Base-by-base conservation (phyloP, 2,329 filamentous ascomycete species). In the Aspergillus sp. region DNA sequence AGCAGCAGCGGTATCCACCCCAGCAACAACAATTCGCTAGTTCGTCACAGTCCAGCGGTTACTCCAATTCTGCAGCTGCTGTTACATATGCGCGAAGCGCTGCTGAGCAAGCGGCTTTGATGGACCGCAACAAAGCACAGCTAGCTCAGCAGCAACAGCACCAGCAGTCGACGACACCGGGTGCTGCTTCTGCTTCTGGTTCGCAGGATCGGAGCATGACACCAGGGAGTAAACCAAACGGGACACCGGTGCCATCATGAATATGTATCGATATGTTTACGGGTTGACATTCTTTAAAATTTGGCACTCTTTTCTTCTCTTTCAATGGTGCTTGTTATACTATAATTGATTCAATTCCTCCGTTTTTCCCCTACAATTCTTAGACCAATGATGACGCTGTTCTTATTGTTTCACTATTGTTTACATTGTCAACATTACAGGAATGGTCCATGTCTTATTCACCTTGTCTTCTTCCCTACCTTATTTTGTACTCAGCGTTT, bases 41-140 rank as follows among this genome's bases (percentile, higher is more conserved):
- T 17, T 53, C 57, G 5, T 58, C 61, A 12, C 53, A 61, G 37
- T 60, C 67, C 7, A 50, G 55, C 12, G 49, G 54, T 13, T 68
- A 68, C 44, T 53, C 66, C 19, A 70, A 66, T 46, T 66, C 59
- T 10, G 62, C 68, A 10, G 61, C 65, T 10, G 59, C 62, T 25
- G 58, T 64, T 30, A 60, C 63, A n/a, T 68, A 68, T 54, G 57
- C 65, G 20, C 63, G 69, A 22, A 70, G 60, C 57, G 65, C 66
- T 13, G 63, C 67, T 37, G 69, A 72, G 45, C 69, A 72, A 52
- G 66, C 66, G 19, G 60, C 62, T 2, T 45, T 69, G 41, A 66
- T 69, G 58, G 66, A 69, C 30, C 60, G 66, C 33, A 66, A 65
- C 41, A 68, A 66, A 51, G 58, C 63, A n/a, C 68, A 70, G 39